Conservation (phyloP, 805 yeast species). For the Nakazawaea sp. region DNA sequence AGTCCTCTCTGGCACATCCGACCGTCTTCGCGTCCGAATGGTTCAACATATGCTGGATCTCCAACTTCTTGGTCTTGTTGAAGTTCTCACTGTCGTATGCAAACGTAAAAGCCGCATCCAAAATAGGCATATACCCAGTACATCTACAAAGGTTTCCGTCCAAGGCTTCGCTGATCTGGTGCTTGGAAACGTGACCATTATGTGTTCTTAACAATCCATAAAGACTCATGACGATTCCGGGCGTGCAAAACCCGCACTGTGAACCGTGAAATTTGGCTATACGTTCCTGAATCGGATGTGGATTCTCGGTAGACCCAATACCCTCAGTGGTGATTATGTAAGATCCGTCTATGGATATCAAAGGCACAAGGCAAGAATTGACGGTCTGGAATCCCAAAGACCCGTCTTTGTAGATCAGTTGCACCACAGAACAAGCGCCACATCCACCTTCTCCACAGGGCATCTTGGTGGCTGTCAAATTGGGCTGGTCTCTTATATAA, state of each 20-base stretch:
- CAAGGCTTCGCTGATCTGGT: conserved; percentile 34
- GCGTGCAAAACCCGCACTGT: conserved; percentile 46
- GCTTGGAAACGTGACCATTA: conserved; percentile 27
- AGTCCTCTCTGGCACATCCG: conserved; percentile 26
- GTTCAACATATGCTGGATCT: conserved; percentile 9
- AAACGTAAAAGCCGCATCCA: conserved; percentile 39
- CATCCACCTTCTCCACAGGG: conserved; percentile 48
- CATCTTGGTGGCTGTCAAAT: conserved; percentile 37
- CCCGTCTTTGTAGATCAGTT: conserved; percentile 24
- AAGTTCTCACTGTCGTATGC: conserved; percentile 26
- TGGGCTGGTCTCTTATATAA: conserved; percentile 29
- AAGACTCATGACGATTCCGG: conserved; percentile 42
- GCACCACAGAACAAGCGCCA: conserved; percentile 41
- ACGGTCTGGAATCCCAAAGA: conserved; percentile 29
- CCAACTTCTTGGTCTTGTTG: conserved; percentile 17
- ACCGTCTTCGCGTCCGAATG: neutral
- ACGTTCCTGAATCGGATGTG: conserved; percentile 44
- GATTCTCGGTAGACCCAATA: conserved; percentile 30
- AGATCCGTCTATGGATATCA: conserved; percentile 37
- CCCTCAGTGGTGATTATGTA: conserved; percentile 43
- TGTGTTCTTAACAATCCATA: conserved; percentile 34
- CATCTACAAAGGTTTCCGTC: conserved; percentile 43
- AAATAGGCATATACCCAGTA: conserved; percentile 43
- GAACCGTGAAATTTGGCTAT: conserved; percentile 42
- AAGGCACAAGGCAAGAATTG: conserved; percentile 40